A percentile compares a stretch with the other conserved stretches of the same genome.
Evolutionary conservation across 805 yeast species (phyloP).

Genomic region (Kodamaea sagamina): DNA sequence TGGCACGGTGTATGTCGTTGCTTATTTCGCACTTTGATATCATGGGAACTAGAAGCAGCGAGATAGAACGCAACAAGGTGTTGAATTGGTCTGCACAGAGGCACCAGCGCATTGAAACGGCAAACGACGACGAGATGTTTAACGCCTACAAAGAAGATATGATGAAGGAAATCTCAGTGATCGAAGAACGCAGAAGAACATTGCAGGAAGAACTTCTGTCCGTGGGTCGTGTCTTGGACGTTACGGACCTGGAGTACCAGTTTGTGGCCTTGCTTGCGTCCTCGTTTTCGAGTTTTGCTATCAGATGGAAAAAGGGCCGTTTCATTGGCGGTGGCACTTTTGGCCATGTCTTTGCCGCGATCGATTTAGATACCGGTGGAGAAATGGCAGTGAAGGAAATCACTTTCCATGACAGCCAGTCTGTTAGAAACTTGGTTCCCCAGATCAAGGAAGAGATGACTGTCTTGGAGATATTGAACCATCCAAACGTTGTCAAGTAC

Average conservation of each 20-base stretch:
- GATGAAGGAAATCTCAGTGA: slow-evolving; percentile 59
- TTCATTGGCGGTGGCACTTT: slow-evolving; percentile 95
- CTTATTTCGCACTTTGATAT: slow-evolving; percentile 95
- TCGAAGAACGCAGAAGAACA: slow-evolving; percentile 59
- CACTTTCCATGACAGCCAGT: slow-evolving; percentile 82
- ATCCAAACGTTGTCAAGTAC: slow-evolving; percentile 95
- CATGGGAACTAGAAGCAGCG: slow-evolving; percentile 94
- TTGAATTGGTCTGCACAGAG: slow-evolving; percentile 54
- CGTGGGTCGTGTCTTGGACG: slow-evolving; percentile 89
- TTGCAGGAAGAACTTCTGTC: slow-evolving; percentile 44
- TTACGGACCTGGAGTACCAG: slow-evolving; percentile 82
- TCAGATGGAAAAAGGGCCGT: slow-evolving; percentile 96
- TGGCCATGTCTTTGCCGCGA: slow-evolving; percentile 91
- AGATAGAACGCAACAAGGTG: slow-evolving; percentile 57
- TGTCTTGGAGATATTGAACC: slow-evolving; percentile 89
- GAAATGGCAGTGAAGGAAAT: slow-evolving; percentile 97
- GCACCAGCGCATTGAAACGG: slow-evolving; percentile 49
- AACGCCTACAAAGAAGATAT: slow-evolving; percentile 65
- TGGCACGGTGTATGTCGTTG: slow-evolving; percentile 91
- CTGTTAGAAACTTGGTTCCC: slow-evolving; percentile 81
- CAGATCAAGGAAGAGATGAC: slow-evolving; percentile 96
- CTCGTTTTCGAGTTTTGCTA: slow-evolving; percentile 83
- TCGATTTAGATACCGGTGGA: slow-evolving; percentile 91
- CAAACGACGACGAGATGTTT: slow-evolving; percentile 41
- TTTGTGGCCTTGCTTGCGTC: slow-evolving; percentile 84